These are phyloP conservation scores for Phytophthora uliginosa DNA, from an alignment of 352 stramenopile genomes.

Conservation along the genomic window DNA sequence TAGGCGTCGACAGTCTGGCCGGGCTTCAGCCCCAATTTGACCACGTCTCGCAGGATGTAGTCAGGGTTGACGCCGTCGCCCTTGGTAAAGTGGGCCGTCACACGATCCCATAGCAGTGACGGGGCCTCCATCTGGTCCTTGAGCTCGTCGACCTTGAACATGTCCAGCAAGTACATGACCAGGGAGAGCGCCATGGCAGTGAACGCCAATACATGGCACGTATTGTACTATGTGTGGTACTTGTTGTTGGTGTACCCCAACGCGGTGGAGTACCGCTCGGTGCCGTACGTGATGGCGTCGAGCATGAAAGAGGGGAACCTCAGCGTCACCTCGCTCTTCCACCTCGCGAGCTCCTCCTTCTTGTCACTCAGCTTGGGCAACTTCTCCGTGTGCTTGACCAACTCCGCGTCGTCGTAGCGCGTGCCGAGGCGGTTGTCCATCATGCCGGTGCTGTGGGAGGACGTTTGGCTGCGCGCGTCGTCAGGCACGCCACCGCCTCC, in stretches of 20 bases:
- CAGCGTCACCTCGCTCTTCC: background rate
- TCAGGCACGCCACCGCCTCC: background rate
- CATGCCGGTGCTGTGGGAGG: background rate
- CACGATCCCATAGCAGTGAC: background rate
- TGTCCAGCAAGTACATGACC: background rate
- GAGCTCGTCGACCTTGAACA: background rate
- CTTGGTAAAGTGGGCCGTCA: background rate
- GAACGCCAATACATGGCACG: background rate
- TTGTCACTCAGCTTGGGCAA: background rate
- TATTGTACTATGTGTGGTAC: background rate
- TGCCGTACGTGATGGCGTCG: background rate
- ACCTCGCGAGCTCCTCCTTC: background rate
- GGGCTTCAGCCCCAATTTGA: background rate
- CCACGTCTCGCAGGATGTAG: background rate
- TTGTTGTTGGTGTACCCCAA: background rate
- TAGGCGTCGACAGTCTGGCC: too few species aligned
- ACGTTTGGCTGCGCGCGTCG: background rate
- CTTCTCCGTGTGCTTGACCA: background rate
- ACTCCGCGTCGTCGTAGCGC: background rate
- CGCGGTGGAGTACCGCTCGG: background rate
- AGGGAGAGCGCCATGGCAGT: background rate
- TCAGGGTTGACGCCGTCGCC: background rate
- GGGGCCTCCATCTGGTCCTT: background rate
- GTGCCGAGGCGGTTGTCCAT: background rate
- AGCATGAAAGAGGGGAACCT: background rate